A percentile compares a stretch with the other conserved stretches of the same genome.
Evolutionary conservation across 176 grass and related monocot species (phyloP).

Genomic region (Urochloa ruziziensis): DNA sequence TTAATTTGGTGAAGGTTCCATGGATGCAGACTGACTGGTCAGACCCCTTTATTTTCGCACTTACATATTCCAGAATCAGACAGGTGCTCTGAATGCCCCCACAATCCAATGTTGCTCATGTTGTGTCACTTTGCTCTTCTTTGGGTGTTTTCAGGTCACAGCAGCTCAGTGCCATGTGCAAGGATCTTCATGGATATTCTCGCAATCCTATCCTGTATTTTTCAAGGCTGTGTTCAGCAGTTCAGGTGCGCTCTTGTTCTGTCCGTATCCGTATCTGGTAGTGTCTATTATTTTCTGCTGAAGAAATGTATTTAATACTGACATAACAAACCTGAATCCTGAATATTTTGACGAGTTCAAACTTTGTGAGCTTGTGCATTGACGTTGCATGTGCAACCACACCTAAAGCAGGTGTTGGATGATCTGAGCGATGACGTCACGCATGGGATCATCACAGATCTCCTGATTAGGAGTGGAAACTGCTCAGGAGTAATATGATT

Average conservation of each 20-base stretch:
- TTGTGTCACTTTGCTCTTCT: not conserved
- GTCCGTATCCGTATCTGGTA: not conserved
- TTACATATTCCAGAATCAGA: not conserved
- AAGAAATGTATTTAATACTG: not conserved
- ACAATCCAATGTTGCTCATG: not conserved
- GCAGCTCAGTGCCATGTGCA: conserved; percentile 11
- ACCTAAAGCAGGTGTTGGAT: not conserved
- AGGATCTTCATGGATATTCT: not conserved
- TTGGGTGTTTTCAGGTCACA: not conserved
- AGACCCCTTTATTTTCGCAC: not conserved
- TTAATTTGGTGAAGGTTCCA: not conserved
- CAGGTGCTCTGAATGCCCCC: not conserved
- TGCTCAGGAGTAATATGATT: not conserved
- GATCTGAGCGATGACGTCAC: not conserved
- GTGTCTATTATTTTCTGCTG: not conserved
- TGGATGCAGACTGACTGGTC: not conserved
- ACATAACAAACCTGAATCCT: not conserved
- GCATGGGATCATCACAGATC: not conserved
- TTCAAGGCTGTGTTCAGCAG: not conserved
- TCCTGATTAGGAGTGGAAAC: not conserved
- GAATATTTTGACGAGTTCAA: not conserved
- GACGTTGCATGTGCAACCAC: not conserved
- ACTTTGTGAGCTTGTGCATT: not conserved
- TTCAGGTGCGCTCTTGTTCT: not conserved
- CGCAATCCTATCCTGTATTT: not conserved